phyloP scores from a whole-genome alignment of 2,329 filamentous ascomycete genomes.

The Colletotrichum cordylinicola region DNA sequence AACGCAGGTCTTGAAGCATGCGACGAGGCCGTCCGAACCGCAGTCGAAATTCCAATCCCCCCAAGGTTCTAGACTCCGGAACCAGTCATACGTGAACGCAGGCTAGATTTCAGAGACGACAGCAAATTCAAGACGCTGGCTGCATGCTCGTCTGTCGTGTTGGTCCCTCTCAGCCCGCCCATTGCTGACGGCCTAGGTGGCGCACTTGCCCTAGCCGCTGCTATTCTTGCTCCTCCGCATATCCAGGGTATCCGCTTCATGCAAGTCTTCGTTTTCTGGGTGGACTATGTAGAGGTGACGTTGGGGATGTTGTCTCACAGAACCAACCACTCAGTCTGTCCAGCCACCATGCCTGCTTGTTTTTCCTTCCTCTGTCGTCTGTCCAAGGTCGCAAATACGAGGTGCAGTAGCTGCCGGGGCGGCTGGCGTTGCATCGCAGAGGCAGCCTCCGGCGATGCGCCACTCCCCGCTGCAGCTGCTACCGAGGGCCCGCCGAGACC shows the following conservation, averaged over 20 bases:
- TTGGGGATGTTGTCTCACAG: background rate
- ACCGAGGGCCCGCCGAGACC: background rate
- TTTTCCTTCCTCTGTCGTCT: background rate
- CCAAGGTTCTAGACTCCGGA: background rate
- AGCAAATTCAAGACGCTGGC: background rate
- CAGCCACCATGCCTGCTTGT: background rate
- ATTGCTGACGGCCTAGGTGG: background rate
- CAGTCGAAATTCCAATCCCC: background rate
- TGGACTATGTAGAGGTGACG: background rate
- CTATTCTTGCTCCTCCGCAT: background rate
- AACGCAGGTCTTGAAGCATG: background rate
- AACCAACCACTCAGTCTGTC: background rate
- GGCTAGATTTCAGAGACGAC: background rate
- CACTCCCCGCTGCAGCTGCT: background rate
- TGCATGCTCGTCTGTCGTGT: background rate
- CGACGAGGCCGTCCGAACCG: background rate
- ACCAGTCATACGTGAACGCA: background rate
- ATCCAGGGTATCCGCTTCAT: background rate
- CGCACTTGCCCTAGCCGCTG: background rate
- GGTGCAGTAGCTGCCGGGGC: slow-evolving; percentile 1
- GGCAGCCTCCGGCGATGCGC: background rate
- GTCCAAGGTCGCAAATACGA: slow-evolving; percentile 7
- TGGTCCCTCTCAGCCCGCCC: background rate
- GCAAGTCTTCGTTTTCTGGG: background rate
- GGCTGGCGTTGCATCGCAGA: slow-evolving; percentile 15